Evolutionary conservation across 208 protist species (phyloP).

Genomic region (Leishmania arabica): DNA sequence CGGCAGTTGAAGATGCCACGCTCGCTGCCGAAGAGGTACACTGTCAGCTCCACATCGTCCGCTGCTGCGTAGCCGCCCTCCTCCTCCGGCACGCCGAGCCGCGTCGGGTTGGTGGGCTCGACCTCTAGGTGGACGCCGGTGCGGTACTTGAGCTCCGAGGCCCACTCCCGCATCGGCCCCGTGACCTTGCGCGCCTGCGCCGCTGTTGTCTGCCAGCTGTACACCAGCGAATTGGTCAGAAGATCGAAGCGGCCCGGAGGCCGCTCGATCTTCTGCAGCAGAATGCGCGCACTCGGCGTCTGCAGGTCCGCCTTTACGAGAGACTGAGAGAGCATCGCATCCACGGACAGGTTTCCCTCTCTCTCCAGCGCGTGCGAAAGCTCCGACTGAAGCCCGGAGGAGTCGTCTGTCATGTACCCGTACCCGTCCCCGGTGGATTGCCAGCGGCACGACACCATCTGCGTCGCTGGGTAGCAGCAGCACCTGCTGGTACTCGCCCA

Average conservation of each 20-base stretch:
- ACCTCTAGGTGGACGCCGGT: constrained; percentile 90
- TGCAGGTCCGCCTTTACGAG: constrained; percentile 31
- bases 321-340: constrained; percentile 30
- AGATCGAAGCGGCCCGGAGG: constrained; percentile 85
- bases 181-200: constrained; percentile 71
- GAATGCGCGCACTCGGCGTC: constrained; percentile 37
- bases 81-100: constrained; percentile 26
- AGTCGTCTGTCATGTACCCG: constrained; percentile 36
- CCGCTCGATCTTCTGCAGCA: constrained; percentile 62
- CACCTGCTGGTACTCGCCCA: neutral
- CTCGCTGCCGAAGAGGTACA: constrained; percentile 91
- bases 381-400: constrained; percentile 58
- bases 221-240: constrained; percentile 88
- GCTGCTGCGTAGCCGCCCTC: constrained; percentile 66
- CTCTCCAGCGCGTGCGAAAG: constrained; percentile 56
- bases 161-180: constrained; percentile 91
- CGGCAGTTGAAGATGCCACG: constrained; percentile 87
- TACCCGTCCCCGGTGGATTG: constrained; percentile 9
- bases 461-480: neutral
- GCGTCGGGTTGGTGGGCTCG: constrained; percentile 75
- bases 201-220: constrained; percentile 88
- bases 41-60: constrained; percentile 88
- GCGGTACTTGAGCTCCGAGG: constrained; percentile 88
- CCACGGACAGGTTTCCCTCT: constrained; percentile 41
- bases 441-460: constrained; percentile 15